Conservation (phyloP, 2,329 filamentous ascomycete species). For the Fusarium beomiforme region DNA sequence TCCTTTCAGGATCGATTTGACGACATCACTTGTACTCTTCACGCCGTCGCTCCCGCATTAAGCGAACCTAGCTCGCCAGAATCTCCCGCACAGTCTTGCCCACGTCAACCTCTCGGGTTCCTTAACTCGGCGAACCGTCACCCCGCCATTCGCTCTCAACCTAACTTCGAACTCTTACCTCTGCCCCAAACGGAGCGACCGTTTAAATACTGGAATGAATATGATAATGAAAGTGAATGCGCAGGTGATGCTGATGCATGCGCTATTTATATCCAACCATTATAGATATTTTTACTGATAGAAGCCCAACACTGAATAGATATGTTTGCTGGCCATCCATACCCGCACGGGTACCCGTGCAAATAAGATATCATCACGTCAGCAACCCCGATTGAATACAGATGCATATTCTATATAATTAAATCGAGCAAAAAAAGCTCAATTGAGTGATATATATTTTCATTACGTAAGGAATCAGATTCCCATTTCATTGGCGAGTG, state of each 20-base stretch:
- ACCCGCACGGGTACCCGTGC: too few species aligned
- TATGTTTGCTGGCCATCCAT: too few species aligned
- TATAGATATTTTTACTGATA: too few species aligned
- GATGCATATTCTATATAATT: too few species aligned
- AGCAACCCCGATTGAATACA: too few species aligned
- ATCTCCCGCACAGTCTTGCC: constrained; percentile 30
- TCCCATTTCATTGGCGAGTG: too few species aligned
- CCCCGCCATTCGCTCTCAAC: constrained; percentile 40
- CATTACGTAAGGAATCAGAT: too few species aligned
- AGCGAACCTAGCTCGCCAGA: constrained; percentile 54
- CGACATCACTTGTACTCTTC: constrained; percentile 59
- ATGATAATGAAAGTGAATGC: constrained; percentile 80
- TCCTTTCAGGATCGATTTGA: constrained; percentile 61
- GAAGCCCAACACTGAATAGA: too few species aligned
- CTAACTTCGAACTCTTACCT: constrained; percentile 47
- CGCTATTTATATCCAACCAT: constrained; percentile 79
- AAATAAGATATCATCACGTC: too few species aligned
- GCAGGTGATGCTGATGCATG: constrained; percentile 69
- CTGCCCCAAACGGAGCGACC: constrained; percentile 43
- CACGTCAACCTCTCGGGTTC: constrained; percentile 19
- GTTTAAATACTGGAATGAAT: constrained; percentile 83
- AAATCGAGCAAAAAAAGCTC: too few species aligned
- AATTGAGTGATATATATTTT: too few species aligned
- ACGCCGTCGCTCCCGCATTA: constrained; percentile 54
- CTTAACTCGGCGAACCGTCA: not conserved